Base-by-base conservation (phyloP, 2,329 filamentous ascomycete species). In the Botrytis galanthina region DNA sequence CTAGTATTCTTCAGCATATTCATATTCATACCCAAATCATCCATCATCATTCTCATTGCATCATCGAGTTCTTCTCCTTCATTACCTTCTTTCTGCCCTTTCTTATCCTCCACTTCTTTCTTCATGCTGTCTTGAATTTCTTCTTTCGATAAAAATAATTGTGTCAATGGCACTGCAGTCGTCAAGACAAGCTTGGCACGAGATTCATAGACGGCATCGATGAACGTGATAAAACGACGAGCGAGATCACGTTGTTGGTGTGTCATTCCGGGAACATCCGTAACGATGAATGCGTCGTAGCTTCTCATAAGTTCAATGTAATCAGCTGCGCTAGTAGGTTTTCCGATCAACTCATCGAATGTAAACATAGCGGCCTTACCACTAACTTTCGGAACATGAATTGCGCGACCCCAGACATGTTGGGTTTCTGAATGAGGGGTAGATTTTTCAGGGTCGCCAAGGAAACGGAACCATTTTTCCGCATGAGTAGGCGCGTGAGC, bases 161-260 rank as follows among this genome's bases (percentile, higher is more conserved):
- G 91, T 12, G 90, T 89, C 3, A 99, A 85, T 0, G 95, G 94
- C 67, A 95, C 93, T 59, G 91, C 94, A 4, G 93, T 95, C 0
- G 96, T 99, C 73, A 99, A 88, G 26, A 98, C 95, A 12, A 99
- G 88, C 84, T 98, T 98, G n/a, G 94, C 95, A 82, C 95, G 89
- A 42, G 87, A 87, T 83, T 99, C 96, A 81, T 99, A 99, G 7
- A 98, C 92, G 9, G 96, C 95, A 81, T 99, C 96, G 77, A 99
- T 93, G 78, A 99, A 98, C 0, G 95, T 99, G 81, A 99, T 99
- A 83, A 99, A 98, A 8, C 96, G 88, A 20, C 96, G 86, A 0
- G 96, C 96, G 57, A 97, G 87, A 83, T 99, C 96, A 32, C 96
- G 90, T 80, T 94, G 90, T 72, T 90, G 89, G 77, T 94, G 89